Base-by-base conservation (phyloP, 441 rosid genomes). In the Brassica balearica region DNA sequence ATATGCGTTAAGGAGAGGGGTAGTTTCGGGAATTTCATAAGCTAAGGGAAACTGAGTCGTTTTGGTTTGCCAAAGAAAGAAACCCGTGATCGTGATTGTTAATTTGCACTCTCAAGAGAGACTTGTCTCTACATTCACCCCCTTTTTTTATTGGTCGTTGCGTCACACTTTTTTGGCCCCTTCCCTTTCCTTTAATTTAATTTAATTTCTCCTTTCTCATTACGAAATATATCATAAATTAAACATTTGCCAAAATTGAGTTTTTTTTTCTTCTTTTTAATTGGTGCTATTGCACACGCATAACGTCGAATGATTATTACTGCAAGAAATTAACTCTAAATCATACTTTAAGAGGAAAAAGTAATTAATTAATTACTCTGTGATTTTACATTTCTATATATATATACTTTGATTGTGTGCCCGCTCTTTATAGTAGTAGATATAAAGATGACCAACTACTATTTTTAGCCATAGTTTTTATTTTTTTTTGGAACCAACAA, bases 21-120 rank as follows among this genome's bases (percentile, higher is more conserved):
- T 77, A 74, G 6, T 77, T 55, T 22, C 12, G 78, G 75, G 41
- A 78, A 43, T 41, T 41, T 53, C 1, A 55, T 5, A 56, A 5
- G 32, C 34, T n/a, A 25, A 51, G 68, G 74, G 81, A 73, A 79
- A 73, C 68, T 46, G 81, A 60, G 5, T 78, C 74, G 82, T 67
- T 68, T 65, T 56, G 36, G 78, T 55, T 73, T 25, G 61, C 74
- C 70, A 63, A 34, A 41, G 73, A 72, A 78, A 46, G 71, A 78
- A 78, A 73, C 82, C 82, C 59, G 82, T 73, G 77, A 78, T 34
- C 77, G 82, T 62, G 78, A 79, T 20, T 56, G 27, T 59, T 59
- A 29, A 29, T 46, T 62, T 25, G 48, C 67, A 61, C 64, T 69
- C 80, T 76, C 64, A 32, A 15, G 17, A 34, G 38, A 23, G 25